Base-by-base conservation (phyloP, 805 yeast genomes). In the Tetrapisispora iriomotensis region DNA sequence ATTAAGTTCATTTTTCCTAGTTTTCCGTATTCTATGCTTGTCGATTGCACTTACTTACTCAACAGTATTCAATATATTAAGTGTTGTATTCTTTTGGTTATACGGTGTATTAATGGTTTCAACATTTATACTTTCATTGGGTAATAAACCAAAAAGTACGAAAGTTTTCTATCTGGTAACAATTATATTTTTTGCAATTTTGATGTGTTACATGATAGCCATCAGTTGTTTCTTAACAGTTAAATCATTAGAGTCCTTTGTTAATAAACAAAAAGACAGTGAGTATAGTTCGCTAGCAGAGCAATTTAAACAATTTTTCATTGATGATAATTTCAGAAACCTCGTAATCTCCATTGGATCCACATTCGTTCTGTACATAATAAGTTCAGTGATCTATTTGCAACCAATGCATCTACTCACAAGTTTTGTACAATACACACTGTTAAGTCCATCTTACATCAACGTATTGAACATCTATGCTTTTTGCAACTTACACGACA, bases 361-460 rank as follows among this genome's bases (percentile, higher is more conserved):
- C 2, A 92, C 97, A 0, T 88, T 86, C 57, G 74, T 77, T 0
- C 69, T 92, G 14, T 90, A 90, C 56, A 69, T 85, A 40, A 46
- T 83, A 28, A 85, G 88, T 15, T 83, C 96, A 5, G 56, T 87
- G 43, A 48, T 90, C 40, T 90, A 81, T 53, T 71, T 94, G 38
- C 95, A 90, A 48, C 96, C 97, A 14, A 78, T 84, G 74, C 95
- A 88, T 54, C 82, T 90, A 88, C 58, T 86, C 46, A 87, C 96
- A 0, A 78, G 92, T 36, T 83, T 87, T 58, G 49, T 75, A 17
- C 98, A 90, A 60, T 90, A 90, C 56, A 59, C 90, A 43, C 61
- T 90, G 45, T 62, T 90, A 42, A 78, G 88, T 46, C 98, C 98
- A 0, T 76, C 94, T 1, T 90, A 87, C 60, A 79, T 87, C 63